Base-by-base conservation (phyloP, 2,329 filamentous ascomycete species). In the Xylaria sp. region DNA sequence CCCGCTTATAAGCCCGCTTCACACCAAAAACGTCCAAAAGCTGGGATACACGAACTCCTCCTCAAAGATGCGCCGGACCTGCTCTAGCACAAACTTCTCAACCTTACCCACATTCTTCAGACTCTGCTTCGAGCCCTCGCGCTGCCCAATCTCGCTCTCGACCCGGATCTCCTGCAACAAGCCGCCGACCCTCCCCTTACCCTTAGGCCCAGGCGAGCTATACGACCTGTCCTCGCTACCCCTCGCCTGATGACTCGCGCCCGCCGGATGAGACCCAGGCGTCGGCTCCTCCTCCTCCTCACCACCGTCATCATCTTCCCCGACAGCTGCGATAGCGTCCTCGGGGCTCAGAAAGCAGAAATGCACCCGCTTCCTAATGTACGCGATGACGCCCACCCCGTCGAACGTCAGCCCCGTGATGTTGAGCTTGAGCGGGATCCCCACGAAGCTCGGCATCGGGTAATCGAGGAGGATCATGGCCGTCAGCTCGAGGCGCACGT, bases 51-150 rank as follows among this genome's bases (percentile, higher is more conserved):
- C 94, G 82, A 98, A 96, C 80, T 99, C 96, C 78, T 98, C 96
- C 81, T 99, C 96, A 77, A 99, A 98, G 75, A 99, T 98, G 77
- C 94, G 89, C 78, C 95, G 90, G 70, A 99, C 96, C 81, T 98
- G 95, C 79, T 98, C 95, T 68, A 99, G 85, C 65, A 99, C 93
- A 79, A 99, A 99, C 76, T 93, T 92, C 83, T 99, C 96, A 66
- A 99, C 96, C 85, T 99, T 99, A 68, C 96, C 95, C 59, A 99
- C 95, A 79, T 99, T 99, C 85, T 98, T 98, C 69, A 99, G 83
- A 55, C 95, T 96, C 82, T 98, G 95, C 82, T 96, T 97, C 29
- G 93, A 93, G 69, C 92, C 91, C 76, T 97, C 94, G 73, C 94
- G 90, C 79, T 96, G 91, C 6, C 96, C 96, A 79, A 99, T 99